phyloP scores from a whole-genome alignment of 805 yeast species.

The Cyberlindnera mycetangii region DNA sequence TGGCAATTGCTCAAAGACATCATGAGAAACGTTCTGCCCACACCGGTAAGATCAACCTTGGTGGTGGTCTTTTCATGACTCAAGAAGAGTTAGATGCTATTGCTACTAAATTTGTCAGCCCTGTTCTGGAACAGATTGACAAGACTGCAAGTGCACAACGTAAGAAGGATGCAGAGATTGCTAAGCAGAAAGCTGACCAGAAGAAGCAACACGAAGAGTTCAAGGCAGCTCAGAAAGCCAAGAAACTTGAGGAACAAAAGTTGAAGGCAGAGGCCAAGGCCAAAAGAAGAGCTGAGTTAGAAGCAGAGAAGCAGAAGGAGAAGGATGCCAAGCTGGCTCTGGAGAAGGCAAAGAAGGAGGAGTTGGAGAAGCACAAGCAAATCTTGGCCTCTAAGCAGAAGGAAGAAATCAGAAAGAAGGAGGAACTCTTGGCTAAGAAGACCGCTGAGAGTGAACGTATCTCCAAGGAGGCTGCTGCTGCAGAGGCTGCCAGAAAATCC shows the following conservation, averaged over 20 bases:
- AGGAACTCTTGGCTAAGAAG: slow-evolving; percentile 30
- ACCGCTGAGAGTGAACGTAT: slow-evolving; percentile 27
- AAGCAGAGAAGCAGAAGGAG: slow-evolving; percentile 31
- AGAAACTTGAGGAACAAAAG: slow-evolving; percentile 43
- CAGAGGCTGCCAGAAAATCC: slow-evolving; percentile 46
- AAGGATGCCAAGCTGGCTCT: slow-evolving; percentile 29
- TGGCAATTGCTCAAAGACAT: slow-evolving; percentile 70
- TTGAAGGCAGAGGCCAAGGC: slow-evolving; percentile 45
- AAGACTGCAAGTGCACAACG: slow-evolving; percentile 71
- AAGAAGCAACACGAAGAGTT: slow-evolving; percentile 38
- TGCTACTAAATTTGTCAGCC: slow-evolving; percentile 78
- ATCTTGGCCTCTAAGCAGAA: slow-evolving; percentile 35
- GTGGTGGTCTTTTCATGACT: slow-evolving; percentile 83
- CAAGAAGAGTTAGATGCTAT: slow-evolving; percentile 72
- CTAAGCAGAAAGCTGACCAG: slow-evolving; percentile 35
- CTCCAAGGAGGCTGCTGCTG: slow-evolving; percentile 31
- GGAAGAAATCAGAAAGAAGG: slow-evolving; percentile 25
- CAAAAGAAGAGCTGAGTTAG: slow-evolving; percentile 34
- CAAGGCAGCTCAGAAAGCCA: slow-evolving; percentile 37
- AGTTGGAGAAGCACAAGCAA: slow-evolving; percentile 33
- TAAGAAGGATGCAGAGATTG: slow-evolving; percentile 45
- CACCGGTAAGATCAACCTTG: slow-evolving; percentile 65
- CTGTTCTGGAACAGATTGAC: slow-evolving; percentile 74
- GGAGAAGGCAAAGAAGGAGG: slow-evolving; percentile 33
- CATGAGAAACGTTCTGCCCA: slow-evolving; percentile 49